Evolutionary conservation across 805 yeast genomes (phyloP), one percentile per base, ranked within the genome.

Genomic region (Ogataea salicorniae): DNA sequence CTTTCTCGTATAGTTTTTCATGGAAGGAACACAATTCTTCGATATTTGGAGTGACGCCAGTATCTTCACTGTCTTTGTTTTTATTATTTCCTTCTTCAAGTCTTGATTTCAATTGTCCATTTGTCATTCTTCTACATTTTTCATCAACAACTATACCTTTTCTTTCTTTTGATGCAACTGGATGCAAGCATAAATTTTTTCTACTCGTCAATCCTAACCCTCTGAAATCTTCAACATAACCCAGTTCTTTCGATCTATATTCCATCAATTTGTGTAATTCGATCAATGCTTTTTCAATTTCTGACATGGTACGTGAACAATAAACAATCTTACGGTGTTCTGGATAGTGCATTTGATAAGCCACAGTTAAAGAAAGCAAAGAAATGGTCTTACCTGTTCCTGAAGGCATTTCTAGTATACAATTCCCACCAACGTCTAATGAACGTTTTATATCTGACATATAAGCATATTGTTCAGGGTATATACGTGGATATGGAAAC

Each of bases 261-360:
- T 81, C 87, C 98, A 94, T 94, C 58, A 94, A 74, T 47, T 80
- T 81, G 52, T 87, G 83, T 72, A 94, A 74, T 71, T 94, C 99
- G 7, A 92, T 88, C 61, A 94, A 71, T 0, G 99, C 97, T 69
- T 94, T 94, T 69, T 94, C 99, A 64, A 94, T 94, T 70, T 94
- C 99, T 11, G 97, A 88, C 98, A 94, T 94, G 34, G 99, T 94
- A 76, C 99, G 98, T 5, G 99, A 94, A 67, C 99, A 94, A 68
- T 94, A 94, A 6, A 94, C 88, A 55, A 94, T 83, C 73, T 92
- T 94, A 16, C 96, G 71, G 61, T 89, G 96, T 60, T 92, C 97
- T 9, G 97, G 95, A 64, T 92, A 91, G 62, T 68, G 73, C 87
- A 88, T 82, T 65, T 94, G 99, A 67, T 94, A 94, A 14, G 99